Conservation (phyloP, 768 basidiomycete species). For the Amanita phalloides region DNA sequence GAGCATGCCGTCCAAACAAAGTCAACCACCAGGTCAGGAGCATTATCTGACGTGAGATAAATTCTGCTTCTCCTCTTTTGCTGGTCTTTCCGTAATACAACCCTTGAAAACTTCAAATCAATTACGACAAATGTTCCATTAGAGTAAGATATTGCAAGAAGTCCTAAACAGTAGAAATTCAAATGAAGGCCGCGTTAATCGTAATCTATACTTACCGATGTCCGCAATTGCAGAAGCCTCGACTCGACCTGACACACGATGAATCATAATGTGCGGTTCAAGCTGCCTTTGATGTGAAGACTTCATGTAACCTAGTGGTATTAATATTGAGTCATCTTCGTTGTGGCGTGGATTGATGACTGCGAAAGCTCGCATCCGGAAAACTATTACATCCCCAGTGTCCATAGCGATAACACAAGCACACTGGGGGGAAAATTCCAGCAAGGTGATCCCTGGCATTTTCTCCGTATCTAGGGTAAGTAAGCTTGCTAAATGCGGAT, state of each 20-base stretch:
- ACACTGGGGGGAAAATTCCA: slow-evolving; percentile 43
- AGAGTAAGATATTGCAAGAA: slow-evolving; percentile 68
- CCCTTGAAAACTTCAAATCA: slow-evolving; percentile 64
- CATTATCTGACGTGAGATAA: slow-evolving; percentile 20
- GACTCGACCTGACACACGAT: slow-evolving; percentile 30
- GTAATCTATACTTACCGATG: slow-evolving; percentile 39
- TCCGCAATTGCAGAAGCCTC: slow-evolving; percentile 57
- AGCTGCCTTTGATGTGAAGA: slow-evolving; percentile 32
- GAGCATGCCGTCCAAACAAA: slow-evolving; percentile 61
- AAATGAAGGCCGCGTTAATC: not conserved
- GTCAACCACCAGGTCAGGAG: slow-evolving; percentile 33
- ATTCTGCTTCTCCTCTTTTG: slow-evolving; percentile 29
- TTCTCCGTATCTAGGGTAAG: not conserved
- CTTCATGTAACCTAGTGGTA: slow-evolving; percentile 39
- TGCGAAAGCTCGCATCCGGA: slow-evolving; percentile 15
- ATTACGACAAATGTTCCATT: slow-evolving; percentile 51
- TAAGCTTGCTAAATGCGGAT: slow-evolving; percentile 24
- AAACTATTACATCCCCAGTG: slow-evolving; percentile 49
- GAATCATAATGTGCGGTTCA: slow-evolving; percentile 51
- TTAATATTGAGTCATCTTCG: slow-evolving; percentile 37
- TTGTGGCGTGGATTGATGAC: slow-evolving; percentile 12
- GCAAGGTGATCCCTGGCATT: slow-evolving; percentile 22
- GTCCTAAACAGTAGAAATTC: slow-evolving; percentile 28
- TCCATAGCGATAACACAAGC: slow-evolving; percentile 45
- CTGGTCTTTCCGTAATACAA: slow-evolving; percentile 43